Conservation (phyloP, 768 basidiomycete species). For the Cubamyces lactineus region DNA sequence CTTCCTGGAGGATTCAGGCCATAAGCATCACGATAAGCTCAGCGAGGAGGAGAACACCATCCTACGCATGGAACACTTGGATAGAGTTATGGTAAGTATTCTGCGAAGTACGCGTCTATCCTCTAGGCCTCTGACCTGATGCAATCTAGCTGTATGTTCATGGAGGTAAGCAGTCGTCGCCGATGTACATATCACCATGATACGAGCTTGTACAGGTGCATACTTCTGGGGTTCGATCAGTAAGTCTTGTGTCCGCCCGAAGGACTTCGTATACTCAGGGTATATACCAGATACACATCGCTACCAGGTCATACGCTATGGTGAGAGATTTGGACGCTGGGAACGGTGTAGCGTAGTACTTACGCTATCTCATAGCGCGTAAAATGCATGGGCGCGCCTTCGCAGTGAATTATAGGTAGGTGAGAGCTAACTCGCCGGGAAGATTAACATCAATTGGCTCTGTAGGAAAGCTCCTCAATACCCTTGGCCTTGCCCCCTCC, state of each 20-base stretch:
- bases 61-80: constrained; percentile 55
- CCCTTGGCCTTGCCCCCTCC: constrained; percentile 78
- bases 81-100: constrained; percentile 54
- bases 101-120: not conserved
- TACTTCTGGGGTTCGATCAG: constrained; percentile 71
- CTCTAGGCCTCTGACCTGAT: not conserved
- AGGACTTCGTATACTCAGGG: not conserved
- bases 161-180: constrained; percentile 47
- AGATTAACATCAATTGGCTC: not conserved
- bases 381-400: constrained; percentile 75
- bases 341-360: constrained; percentile 18
- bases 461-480: constrained; percentile 81
- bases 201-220: constrained; percentile 44
- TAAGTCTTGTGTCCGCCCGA: constrained; percentile 32
- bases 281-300: constrained; percentile 53
- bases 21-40: constrained; percentile 35
- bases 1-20: constrained; percentile 37
- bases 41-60: constrained; percentile 44
- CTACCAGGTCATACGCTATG: constrained; percentile 61
- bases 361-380: constrained; percentile 47
- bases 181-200: not conserved
- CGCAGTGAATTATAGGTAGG: constrained; percentile 55
- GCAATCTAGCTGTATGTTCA: constrained; percentile 61
- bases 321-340: constrained; percentile 33
- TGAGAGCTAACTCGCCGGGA: constrained; percentile 1